phyloP scores from a whole-genome alignment of 768 basidiomycete genomes.

The Lactarius trivialis region DNA sequence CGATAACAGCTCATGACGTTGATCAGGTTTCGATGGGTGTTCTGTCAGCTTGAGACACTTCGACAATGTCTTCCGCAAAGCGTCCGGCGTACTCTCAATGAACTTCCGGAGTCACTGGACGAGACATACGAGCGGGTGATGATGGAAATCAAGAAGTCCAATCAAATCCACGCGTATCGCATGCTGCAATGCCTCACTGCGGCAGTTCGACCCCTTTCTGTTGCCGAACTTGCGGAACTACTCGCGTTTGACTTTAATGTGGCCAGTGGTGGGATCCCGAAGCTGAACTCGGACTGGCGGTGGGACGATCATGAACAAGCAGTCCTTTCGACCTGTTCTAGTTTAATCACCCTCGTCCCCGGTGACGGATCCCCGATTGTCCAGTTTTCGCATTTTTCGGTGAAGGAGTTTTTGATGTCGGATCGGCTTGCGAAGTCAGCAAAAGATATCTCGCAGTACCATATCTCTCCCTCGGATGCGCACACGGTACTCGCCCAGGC shows the following conservation, averaged over 20 bases:
- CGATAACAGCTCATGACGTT: neutral
- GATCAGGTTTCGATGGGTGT: neutral
- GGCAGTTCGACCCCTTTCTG: neutral
- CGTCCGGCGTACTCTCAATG: neutral
- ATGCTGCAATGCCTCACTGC: neutral
- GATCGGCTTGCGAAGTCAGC: neutral
- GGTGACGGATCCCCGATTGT: neutral
- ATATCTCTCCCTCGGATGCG: neutral
- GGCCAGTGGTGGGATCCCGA: neutral
- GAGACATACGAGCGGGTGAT: neutral
- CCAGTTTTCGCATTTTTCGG: neutral
- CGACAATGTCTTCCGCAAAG: neutral
- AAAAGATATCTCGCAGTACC: neutral
- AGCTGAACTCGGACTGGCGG: neutral
- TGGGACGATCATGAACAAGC: neutral
- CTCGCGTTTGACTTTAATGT: neutral
- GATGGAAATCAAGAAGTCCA: neutral
- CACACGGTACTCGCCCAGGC: neutral
- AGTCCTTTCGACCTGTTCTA: neutral
- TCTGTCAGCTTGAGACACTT: neutral
- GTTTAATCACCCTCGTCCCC: neutral
- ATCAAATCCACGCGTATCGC: neutral
- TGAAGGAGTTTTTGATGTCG: neutral
- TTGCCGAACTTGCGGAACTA: neutral
- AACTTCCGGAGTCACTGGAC: neutral